Evolutionary conservation across 768 basidiomycete genomes (phyloP).

Genomic region (Phanerochaete carnosa): DNA sequence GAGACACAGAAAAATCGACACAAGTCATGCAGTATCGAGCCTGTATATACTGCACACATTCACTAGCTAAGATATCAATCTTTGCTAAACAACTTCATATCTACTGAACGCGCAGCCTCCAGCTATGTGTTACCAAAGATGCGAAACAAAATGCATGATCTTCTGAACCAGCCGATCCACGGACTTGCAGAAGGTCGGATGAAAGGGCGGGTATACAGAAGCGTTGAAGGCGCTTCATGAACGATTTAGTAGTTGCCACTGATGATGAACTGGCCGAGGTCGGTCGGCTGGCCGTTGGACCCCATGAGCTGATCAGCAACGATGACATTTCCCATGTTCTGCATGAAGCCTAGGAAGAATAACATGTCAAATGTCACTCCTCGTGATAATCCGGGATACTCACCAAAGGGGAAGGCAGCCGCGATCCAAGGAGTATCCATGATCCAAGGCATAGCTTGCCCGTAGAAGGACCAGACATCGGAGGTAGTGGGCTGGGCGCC

Average conservation of each 20-base stretch:
- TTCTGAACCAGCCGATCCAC: slow-evolving; percentile 17
- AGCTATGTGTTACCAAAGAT: slow-evolving; percentile 1
- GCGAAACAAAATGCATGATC: neutral
- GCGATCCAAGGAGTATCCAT: slow-evolving; percentile 39
- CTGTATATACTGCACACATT: neutral
- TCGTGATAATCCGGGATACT: slow-evolving; percentile 19
- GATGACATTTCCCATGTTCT: slow-evolving; percentile 56
- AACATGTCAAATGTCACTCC: neutral
- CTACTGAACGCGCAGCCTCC: slow-evolving; percentile 6
- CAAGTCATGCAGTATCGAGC: neutral
- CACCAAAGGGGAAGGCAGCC: slow-evolving; percentile 61
- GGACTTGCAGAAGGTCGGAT: slow-evolving; percentile 12
- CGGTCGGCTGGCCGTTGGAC: slow-evolving; percentile 42
- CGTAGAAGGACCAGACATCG: slow-evolving; percentile 50
- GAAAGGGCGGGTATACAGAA: slow-evolving; percentile 6
- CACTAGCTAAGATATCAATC: neutral
- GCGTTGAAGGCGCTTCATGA: neutral
- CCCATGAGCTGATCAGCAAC: slow-evolving; percentile 49
- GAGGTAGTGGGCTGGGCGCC: slow-evolving; percentile 36
- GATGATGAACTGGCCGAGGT: slow-evolving; percentile 52
- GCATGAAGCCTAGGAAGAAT: slow-evolving; percentile 45
- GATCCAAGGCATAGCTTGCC: slow-evolving; percentile 40
- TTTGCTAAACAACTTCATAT: neutral
- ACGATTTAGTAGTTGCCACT: slow-evolving; percentile 17
- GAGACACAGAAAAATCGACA: neutral